phyloP scores from a whole-genome alignment of 306 rosid species.

The Dalbergia cochinchinensis region DNA sequence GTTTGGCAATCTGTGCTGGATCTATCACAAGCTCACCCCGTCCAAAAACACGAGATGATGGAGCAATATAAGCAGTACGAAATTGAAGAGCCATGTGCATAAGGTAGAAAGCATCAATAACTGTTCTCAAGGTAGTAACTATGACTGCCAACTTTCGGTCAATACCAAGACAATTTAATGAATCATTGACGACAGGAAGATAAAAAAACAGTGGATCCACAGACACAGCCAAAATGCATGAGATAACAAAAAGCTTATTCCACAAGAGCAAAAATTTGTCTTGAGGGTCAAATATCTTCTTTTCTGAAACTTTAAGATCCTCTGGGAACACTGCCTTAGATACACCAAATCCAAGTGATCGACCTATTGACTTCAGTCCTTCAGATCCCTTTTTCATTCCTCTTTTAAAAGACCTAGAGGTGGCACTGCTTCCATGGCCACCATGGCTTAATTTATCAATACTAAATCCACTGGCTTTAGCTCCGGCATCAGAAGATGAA shows the following conservation, averaged over 20 bases:
- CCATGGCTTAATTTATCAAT: slow-evolving; percentile 69
- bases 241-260: slow-evolving; percentile 71
- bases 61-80: slow-evolving; percentile 93
- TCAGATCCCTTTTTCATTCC: slow-evolving; percentile 88
- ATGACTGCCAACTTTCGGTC: slow-evolving; percentile 74
- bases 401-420: slow-evolving; percentile 78
- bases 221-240: slow-evolving; percentile 80
- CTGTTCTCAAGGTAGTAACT: slow-evolving; percentile 76
- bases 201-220: slow-evolving; percentile 87
- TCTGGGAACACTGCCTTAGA: slow-evolving; percentile 90
- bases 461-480: slow-evolving; percentile 66
- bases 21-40: slow-evolving; percentile 95
- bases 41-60: slow-evolving; percentile 95
- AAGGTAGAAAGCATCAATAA: slow-evolving; percentile 80
- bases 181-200: slow-evolving; percentile 71
- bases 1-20: slow-evolving; percentile 76
- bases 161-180: slow-evolving; percentile 67
- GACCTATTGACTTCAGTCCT: slow-evolving; percentile 88
- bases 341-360: slow-evolving; percentile 77
- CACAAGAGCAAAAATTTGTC: slow-evolving; percentile 72
- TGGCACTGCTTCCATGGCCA: slow-evolving; percentile 60
- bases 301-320: slow-evolving; percentile 82
- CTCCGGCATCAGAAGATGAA: slow-evolving; percentile 67
- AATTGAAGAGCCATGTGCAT: slow-evolving; percentile 90
- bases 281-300: slow-evolving; percentile 91